Base-by-base conservation (phyloP, 1,284 basidiomycete species). In the Peniophora sp. region DNA sequence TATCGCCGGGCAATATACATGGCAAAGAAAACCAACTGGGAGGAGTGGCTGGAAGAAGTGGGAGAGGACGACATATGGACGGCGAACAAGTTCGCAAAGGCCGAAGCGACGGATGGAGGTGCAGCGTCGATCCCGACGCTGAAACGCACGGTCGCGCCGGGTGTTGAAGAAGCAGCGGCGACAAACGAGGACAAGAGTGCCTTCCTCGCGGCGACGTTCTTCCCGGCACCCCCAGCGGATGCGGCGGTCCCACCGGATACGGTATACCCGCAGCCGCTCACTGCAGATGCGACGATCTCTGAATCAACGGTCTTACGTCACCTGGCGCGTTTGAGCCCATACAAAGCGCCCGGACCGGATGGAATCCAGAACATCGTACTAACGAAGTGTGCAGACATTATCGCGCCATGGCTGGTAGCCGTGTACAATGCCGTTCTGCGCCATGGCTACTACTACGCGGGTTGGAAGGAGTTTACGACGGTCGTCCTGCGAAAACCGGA, bases 401-500 rank as follows among this genome's bases (percentile, higher is more conserved):
- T 75, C 0, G 45, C 62, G 1, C 59, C 58, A 1, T 51, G 56
- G 17, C 54, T 73, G 1, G 3, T 62, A 55, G 5, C 37, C 41
- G 37, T 45, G 8, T n/a, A 22, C 43, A 45, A 15, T n/a, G 43
- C 37, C 37, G n/a, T 41, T 15, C 37, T n/a, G n/a, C n/a, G n/a
- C 5, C 37, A 15, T 8, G 37, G 15, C 18, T 15, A 8, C 15
- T 6, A 41, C n/a, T n/a, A 41, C n/a, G 20, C 8, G 10, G 22
- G 8, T 8, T 45, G 43, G 43, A 8, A n/a, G 9, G 43, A 10
- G 22, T 23, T 24, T 9, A 32, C 53, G 9, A 72, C 68, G 1
- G 57, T 70, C 0, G 68, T 73, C 0, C 53, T 76, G 0, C 51
- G 62, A 12, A 77, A 78, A 52, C 71, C 68, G 1, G 67, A 65